These are phyloP conservation scores for Clonostachys sp. DNA, from an alignment of 2,329 filamentous ascomycete genomes.

Conservation along the genomic window DNA sequence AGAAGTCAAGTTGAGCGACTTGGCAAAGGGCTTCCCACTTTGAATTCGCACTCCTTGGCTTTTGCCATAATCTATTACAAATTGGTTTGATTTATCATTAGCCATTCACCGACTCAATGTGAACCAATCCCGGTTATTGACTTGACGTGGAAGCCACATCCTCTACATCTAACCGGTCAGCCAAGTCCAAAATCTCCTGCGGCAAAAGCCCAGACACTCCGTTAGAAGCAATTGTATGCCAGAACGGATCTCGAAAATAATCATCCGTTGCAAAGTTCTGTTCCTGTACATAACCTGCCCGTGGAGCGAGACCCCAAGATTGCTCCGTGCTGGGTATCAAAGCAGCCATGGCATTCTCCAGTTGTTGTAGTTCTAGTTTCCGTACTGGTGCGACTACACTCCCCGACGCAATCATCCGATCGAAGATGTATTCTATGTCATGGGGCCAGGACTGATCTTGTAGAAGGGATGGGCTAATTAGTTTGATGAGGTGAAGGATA, in stretches of 20 bases:
- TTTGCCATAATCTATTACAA: too few species aligned
- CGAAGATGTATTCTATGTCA: conserved; percentile 25
- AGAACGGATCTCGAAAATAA: conserved; percentile 4
- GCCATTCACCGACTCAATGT: too few species aligned
- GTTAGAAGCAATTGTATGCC: conserved; percentile 22
- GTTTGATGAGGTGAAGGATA: conserved; percentile 25
- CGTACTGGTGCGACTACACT: conserved; percentile 28
- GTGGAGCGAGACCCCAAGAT: background rate
- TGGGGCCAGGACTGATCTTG: conserved; percentile 26
- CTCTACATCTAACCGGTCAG: conserved; percentile 17
- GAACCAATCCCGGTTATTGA: too few species aligned
- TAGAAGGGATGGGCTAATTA: conserved; percentile 24
- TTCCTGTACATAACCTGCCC: background rate
- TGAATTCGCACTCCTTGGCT: too few species aligned
- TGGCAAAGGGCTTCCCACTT: too few species aligned
- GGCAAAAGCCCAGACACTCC: conserved; percentile 22
- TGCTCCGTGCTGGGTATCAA: conserved; percentile 16
- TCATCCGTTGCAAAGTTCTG: background rate
- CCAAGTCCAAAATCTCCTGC: conserved; percentile 19
- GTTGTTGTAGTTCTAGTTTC: conserved; percentile 26
- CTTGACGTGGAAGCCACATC: too few species aligned
- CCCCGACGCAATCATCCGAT: conserved; percentile 27
- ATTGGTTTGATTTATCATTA: too few species aligned
- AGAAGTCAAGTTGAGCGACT: too few species aligned
- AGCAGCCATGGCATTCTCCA: conserved; percentile 25